phyloP scores from a whole-genome alignment of 2,329 filamentous ascomycete species.

The Pyrenophora graminea region DNA sequence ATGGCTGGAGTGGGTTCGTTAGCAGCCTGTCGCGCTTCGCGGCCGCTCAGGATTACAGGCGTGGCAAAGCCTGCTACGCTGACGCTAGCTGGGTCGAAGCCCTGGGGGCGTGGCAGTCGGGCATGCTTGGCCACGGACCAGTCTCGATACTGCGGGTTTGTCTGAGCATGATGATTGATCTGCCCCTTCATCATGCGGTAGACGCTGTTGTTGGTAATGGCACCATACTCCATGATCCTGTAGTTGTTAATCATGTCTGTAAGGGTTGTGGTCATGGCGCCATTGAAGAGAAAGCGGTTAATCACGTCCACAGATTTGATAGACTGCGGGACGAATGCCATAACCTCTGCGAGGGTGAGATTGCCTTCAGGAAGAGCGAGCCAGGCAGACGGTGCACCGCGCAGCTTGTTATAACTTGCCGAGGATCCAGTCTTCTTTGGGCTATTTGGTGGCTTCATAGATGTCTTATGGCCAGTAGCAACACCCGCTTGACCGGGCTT shows the following conservation, averaged over 20 bases:
- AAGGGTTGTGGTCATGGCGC: slow-evolving; percentile 10
- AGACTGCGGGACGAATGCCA: slow-evolving; percentile 29
- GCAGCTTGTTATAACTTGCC: slow-evolving; percentile 17
- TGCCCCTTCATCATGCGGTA: slow-evolving; percentile 24
- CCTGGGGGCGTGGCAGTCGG: slow-evolving; percentile 5
- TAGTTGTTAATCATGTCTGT: slow-evolving; percentile 24
- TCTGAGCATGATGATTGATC: slow-evolving; percentile 16
- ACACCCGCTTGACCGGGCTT: not conserved
- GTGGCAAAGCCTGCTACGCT: slow-evolving; percentile 23
- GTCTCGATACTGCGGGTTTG: slow-evolving; percentile 10
- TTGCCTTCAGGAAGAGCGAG: slow-evolving; percentile 28
- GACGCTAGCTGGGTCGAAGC: slow-evolving; percentile 18
- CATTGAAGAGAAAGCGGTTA: slow-evolving; percentile 31
- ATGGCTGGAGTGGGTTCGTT: slow-evolving; percentile 5
- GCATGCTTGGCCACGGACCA: slow-evolving; percentile 24
- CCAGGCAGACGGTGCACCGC: slow-evolving; percentile 20
- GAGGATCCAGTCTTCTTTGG: not conserved
- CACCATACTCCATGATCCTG: slow-evolving; percentile 17
- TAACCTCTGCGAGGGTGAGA: slow-evolving; percentile 30
- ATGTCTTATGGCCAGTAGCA: no score
- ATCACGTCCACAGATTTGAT: slow-evolving; percentile 30
- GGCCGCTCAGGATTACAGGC: not conserved
- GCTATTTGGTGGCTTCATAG: not conserved
- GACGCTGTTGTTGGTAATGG: slow-evolving; percentile 17
- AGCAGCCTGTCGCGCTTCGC: not conserved